Evolutionary conservation across 73 alveolate genomes (phyloP).

Genomic region (Diophrys sp.): DNA sequence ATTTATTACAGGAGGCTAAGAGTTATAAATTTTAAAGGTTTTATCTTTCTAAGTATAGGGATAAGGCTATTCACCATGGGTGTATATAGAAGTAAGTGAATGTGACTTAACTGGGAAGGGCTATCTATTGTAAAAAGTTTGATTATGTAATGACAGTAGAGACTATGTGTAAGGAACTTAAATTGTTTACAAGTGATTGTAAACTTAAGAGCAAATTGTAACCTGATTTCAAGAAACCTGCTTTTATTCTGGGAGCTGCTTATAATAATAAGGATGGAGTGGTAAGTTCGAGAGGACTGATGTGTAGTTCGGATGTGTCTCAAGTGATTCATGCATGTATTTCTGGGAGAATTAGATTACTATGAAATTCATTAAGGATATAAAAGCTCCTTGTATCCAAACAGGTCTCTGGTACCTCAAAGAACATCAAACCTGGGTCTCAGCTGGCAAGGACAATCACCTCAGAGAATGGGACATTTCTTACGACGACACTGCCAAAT

Average conservation of each 20-base stretch:
- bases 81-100: conserved; percentile 18
- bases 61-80: conserved; percentile 57
- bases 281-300: conserved; percentile 1
- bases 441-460: conserved; percentile 79
- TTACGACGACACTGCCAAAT: neutral
- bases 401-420: conserved; percentile 80
- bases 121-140: conserved; percentile 31
- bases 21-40: conserved; percentile 61
- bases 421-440: conserved; percentile 77
- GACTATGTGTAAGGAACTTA: conserved; percentile 56
- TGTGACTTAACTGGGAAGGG: neutral
- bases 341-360: conserved; percentile 40
- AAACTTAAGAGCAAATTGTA: conserved; percentile 37
- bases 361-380: conserved; percentile 27
- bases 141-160: conserved; percentile 67
- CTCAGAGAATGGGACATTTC: conserved; percentile 59
- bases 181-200: conserved; percentile 62
- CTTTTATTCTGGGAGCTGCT: conserved; percentile 55
- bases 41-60: conserved; percentile 40
- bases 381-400: conserved; percentile 42
- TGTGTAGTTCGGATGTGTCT: conserved; percentile 37
- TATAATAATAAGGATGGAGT: conserved; percentile 42
- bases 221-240: conserved; percentile 33
- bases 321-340: conserved; percentile 57
- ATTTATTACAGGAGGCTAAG: conserved; percentile 70